Evolutionary conservation across 805 yeast species (phyloP).

Genomic region (Wickerhamomyces sydowiorum): DNA sequence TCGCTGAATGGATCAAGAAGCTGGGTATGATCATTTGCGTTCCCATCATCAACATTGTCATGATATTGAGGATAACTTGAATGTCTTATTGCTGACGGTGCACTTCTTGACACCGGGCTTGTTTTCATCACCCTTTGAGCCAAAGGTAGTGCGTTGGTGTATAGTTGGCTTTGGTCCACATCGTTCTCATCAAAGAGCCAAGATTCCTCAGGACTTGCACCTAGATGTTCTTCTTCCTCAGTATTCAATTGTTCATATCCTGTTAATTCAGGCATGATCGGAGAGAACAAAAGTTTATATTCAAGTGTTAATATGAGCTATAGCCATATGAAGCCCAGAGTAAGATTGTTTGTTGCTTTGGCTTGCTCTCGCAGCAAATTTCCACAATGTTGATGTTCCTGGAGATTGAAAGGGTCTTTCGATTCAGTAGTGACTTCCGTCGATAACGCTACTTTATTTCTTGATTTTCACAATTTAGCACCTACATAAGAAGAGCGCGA

Average conservation of each 20-base stretch:
- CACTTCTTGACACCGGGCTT: conserved; percentile 8
- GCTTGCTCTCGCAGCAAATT: too few species aligned
- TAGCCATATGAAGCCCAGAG: too few species aligned
- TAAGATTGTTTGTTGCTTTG: too few species aligned
- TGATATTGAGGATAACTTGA: background rate
- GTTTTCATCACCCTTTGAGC: conserved; percentile 1
- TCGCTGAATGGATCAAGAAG: conserved; percentile 1
- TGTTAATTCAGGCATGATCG: background rate
- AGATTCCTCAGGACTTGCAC: conserved; percentile 3
- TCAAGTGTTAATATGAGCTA: background rate
- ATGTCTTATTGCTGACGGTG: conserved; percentile 4
- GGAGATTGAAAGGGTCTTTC: too few species aligned
- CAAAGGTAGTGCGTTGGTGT: conserved; percentile 1
- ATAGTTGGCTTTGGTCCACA: conserved; percentile 1
- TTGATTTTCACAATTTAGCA: too few species aligned
- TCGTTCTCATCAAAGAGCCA: conserved; percentile 5
- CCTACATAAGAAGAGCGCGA: too few species aligned
- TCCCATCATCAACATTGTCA: conserved; percentile 2
- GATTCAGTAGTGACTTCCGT: too few species aligned
- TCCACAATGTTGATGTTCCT: too few species aligned
- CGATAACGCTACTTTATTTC: too few species aligned
- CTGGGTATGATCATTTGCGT: conserved; percentile 1
- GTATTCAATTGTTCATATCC: conserved; percentile 3
- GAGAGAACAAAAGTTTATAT: background rate
- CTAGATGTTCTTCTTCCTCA: background rate